These are phyloP conservation scores for Cornus florida DNA, from an alignment of 148 eudicot species.

Conservation along the genomic window DNA sequence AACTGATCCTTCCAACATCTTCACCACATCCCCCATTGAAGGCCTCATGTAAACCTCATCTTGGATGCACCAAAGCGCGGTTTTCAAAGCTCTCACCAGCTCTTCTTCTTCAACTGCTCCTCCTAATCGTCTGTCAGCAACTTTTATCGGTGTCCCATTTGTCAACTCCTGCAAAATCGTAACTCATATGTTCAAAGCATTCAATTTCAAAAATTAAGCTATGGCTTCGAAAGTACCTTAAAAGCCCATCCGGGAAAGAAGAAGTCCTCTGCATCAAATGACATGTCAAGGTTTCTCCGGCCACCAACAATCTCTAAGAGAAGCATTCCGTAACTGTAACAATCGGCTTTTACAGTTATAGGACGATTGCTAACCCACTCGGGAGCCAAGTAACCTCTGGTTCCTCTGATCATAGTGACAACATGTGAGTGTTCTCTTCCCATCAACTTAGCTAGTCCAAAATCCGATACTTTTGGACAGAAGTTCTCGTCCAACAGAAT, in stretches of 20 bases:
- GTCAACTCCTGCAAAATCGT: constrained; percentile 47
- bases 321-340: constrained; percentile 92
- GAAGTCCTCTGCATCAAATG: constrained; percentile 65
- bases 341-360: constrained; percentile 90
- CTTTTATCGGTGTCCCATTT: constrained; percentile 56
- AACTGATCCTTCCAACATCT: constrained; percentile 80
- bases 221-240: constrained; percentile 41
- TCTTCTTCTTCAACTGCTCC: constrained; percentile 68
- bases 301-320: constrained; percentile 87
- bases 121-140: constrained; percentile 66
- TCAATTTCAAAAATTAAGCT: background rate
- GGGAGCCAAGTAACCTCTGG: constrained; percentile 95
- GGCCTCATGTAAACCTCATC: constrained; percentile 80
- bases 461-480: constrained; percentile 88
- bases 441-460: constrained; percentile 90
- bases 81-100: constrained; percentile 57
- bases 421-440: constrained; percentile 78
- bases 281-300: constrained; percentile 88
- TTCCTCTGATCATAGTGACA: constrained; percentile 91
- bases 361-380: constrained; percentile 95
- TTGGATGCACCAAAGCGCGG: constrained; percentile 92
- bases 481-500: constrained; percentile 81
- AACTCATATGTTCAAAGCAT: too few species aligned
- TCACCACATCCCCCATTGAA: constrained; percentile 94
- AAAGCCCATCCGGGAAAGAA: constrained; percentile 95